Evolutionary conservation across 2,329 filamentous ascomycete species (phyloP).

Genomic region (Fusarium circinatum): DNA sequence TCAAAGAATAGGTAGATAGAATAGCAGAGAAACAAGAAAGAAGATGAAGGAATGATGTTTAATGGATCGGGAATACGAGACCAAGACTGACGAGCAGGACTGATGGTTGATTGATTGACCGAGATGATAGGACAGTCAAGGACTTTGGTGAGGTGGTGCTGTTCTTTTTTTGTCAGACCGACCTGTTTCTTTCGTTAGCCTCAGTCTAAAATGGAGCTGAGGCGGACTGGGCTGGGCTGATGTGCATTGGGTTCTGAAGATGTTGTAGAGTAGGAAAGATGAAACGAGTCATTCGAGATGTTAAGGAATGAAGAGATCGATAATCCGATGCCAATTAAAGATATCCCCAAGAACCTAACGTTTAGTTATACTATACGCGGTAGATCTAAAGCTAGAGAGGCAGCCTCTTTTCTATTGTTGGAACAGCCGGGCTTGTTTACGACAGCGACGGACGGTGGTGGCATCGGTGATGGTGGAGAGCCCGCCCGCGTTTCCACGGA

Average conservation of each 20-base stretch:
- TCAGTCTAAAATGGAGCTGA: slow-evolving; percentile 23
- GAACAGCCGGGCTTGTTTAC: slow-evolving; percentile 29
- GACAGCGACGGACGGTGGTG: slow-evolving; percentile 35
- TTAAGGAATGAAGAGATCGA: slow-evolving; percentile 1
- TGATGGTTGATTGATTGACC: slow-evolving; percentile 5
- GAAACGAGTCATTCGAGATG: not conserved
- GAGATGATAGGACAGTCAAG: slow-evolving; percentile 18
- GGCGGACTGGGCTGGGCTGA: slow-evolving; percentile 21
- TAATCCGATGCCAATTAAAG: not conserved
- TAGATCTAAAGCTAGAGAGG: slow-evolving; percentile 27
- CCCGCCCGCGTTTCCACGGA: not conserved
- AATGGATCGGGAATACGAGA: slow-evolving; percentile 43
- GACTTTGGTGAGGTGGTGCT: slow-evolving; percentile 22
- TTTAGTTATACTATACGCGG: slow-evolving; percentile 8
- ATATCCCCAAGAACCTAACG: not conserved
- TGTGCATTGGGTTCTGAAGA: not conserved
- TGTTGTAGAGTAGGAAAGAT: not conserved
- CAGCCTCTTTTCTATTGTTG: slow-evolving; percentile 38
- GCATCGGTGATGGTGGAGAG: slow-evolving; percentile 24
- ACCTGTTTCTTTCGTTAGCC: slow-evolving; percentile 17
- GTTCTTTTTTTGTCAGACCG: slow-evolving; percentile 20
- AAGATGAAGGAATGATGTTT: slow-evolving; percentile 28
- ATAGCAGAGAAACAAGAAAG: not conserved
- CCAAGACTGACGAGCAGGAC: slow-evolving; percentile 11
- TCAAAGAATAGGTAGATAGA: not conserved